Conservation (phyloP, 2,329 filamentous ascomycete species). For the Aspergillus quadrilineatus region DNA sequence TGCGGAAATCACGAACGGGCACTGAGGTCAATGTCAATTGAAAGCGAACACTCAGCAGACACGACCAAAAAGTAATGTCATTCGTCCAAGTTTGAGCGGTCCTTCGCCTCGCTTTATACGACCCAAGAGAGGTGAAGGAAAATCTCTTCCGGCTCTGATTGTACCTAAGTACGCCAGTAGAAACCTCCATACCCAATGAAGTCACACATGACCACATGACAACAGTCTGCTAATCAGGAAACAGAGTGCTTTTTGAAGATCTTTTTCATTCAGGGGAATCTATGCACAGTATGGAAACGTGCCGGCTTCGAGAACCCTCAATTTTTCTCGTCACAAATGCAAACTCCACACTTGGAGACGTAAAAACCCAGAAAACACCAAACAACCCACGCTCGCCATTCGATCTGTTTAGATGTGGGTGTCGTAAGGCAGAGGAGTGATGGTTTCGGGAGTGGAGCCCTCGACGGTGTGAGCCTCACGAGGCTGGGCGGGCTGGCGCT, state of each 20-base stretch:
- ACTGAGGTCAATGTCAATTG: neutral
- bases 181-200: neutral
- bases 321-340: slow-evolving; percentile 38
- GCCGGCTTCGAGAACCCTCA: slow-evolving; percentile 38
- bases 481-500: slow-evolving; percentile 81
- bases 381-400: slow-evolving; percentile 34
- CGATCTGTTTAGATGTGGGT: slow-evolving; percentile 79
- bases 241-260: slow-evolving; percentile 35
- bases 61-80: neutral
- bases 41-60: neutral
- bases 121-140: no score
- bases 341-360: slow-evolving; percentile 35
- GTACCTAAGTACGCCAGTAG: neutral
- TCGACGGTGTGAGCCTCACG: slow-evolving; percentile 77
- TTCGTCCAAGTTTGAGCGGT: neutral
- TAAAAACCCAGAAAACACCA: slow-evolving; percentile 35
- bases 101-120: neutral
- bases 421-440: slow-evolving; percentile 92
- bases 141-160: neutral
- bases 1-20: no score
- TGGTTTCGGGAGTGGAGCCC: slow-evolving; percentile 86
- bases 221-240: slow-evolving; percentile 12
- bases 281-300: slow-evolving; percentile 43
- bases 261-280: slow-evolving; percentile 46
- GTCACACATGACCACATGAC: neutral